Conservation (phyloP, 768 basidiomycete genomes). For the Suillus occidentalis region DNA sequence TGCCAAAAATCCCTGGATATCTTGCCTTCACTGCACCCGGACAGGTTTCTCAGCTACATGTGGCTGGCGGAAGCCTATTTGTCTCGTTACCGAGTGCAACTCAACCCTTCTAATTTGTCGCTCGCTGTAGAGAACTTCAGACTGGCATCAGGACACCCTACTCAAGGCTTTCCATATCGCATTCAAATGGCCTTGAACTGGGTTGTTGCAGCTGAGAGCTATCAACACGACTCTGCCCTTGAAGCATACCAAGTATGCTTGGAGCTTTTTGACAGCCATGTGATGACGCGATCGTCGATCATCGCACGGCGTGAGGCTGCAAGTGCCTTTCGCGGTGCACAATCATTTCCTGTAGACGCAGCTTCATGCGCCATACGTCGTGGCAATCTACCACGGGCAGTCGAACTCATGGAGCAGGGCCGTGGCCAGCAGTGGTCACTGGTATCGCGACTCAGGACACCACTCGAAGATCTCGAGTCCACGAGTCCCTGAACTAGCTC, state of each 20-base stretch:
- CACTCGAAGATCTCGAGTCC: neutral
- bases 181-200: fast-evolving
- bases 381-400: neutral
- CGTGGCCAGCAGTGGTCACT: neutral
- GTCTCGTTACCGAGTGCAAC: neutral
- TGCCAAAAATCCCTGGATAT: neutral
- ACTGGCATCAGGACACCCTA: neutral
- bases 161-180: neutral
- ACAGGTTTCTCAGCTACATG: no score
- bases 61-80: no score
- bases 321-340: neutral
- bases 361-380: neutral
- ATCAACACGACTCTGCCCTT: neutral
- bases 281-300: neutral
- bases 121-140: neutral
- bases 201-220: neutral
- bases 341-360: neutral
- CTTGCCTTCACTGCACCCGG: neutral
- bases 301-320: neutral
- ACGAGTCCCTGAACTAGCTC: no score
- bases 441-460: neutral
- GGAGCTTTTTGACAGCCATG: neutral
- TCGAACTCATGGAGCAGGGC: neutral
- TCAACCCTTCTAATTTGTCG: neutral
- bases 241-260: neutral